Evolutionary conservation across 345 rosid species (phyloP).

Genomic region (Populus nigra): DNA sequence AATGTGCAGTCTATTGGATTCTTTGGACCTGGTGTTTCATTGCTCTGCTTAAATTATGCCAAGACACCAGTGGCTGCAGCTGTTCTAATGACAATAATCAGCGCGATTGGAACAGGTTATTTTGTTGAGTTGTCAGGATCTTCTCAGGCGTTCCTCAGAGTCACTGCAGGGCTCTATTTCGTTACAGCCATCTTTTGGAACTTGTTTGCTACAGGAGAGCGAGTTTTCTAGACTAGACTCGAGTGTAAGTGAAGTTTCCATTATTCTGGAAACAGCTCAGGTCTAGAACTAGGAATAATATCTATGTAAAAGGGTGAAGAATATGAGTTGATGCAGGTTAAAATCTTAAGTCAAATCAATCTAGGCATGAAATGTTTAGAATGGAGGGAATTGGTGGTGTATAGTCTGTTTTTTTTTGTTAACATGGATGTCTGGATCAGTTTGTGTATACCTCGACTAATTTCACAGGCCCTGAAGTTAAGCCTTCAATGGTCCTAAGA

Average conservation of each 20-base stretch:
- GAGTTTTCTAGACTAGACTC: constrained; percentile 50
- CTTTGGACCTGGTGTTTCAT: constrained; percentile 77
- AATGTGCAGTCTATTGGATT: constrained; percentile 70
- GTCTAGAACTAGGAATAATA: not conserved
- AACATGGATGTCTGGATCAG: too few relatives aligned
- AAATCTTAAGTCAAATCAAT: not conserved
- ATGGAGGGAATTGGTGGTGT: not conserved
- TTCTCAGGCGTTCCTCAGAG: constrained; percentile 73
- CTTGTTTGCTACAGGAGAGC: constrained; percentile 72
- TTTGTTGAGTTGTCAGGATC: constrained; percentile 90
- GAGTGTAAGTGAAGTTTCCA: not conserved
- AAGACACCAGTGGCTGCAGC: constrained; percentile 68
- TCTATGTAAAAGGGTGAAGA: not conserved
- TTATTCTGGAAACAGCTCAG: not conserved
- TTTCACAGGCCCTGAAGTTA: too few relatives aligned
- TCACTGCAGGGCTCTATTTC: constrained; percentile 84
- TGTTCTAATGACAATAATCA: constrained; percentile 59
- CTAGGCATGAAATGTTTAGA: not conserved
- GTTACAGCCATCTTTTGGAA: constrained; percentile 65
- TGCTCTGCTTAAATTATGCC: constrained; percentile 76
- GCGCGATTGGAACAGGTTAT: constrained; percentile 93
- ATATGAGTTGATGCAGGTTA: not conserved
- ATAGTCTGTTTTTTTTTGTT: too few relatives aligned
- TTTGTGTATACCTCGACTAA: too few relatives aligned
- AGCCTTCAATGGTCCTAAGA: too few relatives aligned